Base-by-base conservation (phyloP, 768 basidiomycete species). In the Panaeolus papilionaceus region DNA sequence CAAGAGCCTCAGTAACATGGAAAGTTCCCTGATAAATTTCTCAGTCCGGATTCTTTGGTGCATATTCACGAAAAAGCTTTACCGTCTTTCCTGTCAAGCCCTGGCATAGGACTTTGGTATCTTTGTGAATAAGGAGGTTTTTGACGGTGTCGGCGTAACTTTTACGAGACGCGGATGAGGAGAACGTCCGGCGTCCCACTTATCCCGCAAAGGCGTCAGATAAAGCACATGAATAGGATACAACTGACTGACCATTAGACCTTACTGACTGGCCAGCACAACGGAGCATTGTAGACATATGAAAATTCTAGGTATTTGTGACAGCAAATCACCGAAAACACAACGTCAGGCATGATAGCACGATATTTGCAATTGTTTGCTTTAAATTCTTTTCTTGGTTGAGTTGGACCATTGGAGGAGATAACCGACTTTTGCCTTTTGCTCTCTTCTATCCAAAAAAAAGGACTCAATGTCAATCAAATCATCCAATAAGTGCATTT, bases 81-180 rank as follows among this genome's bases (percentile, higher is more conserved):
- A 94, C 96, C 67, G 95, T 98, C 89, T 98, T 98, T 77, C 96
- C 96, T 12, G 96, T 98, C 73, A 96, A 88, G 4, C 89, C 95
- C 80, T 95, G 98, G 79, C 91, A 95, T 70, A 90, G 85, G 54
- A 99, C 97, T 80, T 89, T 96, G 72, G 98, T 98, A 79, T 99
- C 94, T 76, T 94, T 94, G 80, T 94, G 88, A 74, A 99, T 92
- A 73, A 91, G 89, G 70, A 99, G 88, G 83, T 98, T 99, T 76
- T 87, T 84, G 76, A 96, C 91, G 62, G 95, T 96, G 76, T 93
- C 92, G 65, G 91, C 94, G 79, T 99, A 99, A 74, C 87, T 89
- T 70, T 81, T 85, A 73, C 93, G 87, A 72, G 89, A 76, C 51
- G 87, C 86, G 71, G 95, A 92, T 73, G 88, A 86, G 61, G 94